Conservation (phyloP, 1,284 basidiomycete genomes). For the Cutaneotrichosporon dermatis region DNA sequence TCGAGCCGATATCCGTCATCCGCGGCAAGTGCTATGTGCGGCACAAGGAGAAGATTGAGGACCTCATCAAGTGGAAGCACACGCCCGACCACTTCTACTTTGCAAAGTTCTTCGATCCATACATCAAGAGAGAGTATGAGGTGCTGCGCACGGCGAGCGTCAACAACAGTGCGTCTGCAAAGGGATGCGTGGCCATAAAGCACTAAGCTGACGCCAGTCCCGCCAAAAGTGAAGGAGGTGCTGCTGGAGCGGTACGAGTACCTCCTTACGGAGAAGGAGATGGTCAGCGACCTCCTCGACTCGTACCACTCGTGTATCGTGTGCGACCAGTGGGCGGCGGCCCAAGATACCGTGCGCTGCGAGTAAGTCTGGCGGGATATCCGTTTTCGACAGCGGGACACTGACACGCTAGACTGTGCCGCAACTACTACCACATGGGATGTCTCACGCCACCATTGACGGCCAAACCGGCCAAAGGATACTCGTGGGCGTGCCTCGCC, state of each 20-base stretch:
- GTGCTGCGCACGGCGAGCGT: conserved; percentile 82
- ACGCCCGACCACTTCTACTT: conserved; percentile 93
- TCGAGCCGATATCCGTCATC: conserved; percentile 86
- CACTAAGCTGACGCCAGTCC: conserved; percentile 55
- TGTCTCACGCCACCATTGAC: conserved; percentile 89
- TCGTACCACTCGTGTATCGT: conserved; percentile 75
- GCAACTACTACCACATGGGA: conserved; percentile 89
- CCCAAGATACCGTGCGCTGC: conserved; percentile 85
- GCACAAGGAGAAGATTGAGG: conserved; percentile 89
- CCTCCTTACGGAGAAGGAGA: conserved; percentile 87
- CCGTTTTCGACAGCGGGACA: no score
- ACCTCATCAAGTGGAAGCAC: conserved; percentile 91
- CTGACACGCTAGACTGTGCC: conserved; percentile 60
- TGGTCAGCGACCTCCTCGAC: conserved; percentile 85
- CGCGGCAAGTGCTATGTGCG: conserved; percentile 87
- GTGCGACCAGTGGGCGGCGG: conserved; percentile 72
- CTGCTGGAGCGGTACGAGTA: conserved; percentile 85
- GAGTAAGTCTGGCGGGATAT: conserved; percentile 52
- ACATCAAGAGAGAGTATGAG: conserved; percentile 97
- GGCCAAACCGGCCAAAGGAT: conserved; percentile 93
- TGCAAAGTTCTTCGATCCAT: conserved; percentile 88
- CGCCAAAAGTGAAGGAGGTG: conserved; percentile 67
- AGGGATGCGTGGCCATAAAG: no score
- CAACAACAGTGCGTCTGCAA: conserved; percentile 68
- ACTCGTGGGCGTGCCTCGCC: conserved; percentile 94